A percentile compares a stretch with the other conserved stretches of the same genome.
phyloP scores from a whole-genome alignment of 768 basidiomycete species.

The Russula virescens region DNA sequence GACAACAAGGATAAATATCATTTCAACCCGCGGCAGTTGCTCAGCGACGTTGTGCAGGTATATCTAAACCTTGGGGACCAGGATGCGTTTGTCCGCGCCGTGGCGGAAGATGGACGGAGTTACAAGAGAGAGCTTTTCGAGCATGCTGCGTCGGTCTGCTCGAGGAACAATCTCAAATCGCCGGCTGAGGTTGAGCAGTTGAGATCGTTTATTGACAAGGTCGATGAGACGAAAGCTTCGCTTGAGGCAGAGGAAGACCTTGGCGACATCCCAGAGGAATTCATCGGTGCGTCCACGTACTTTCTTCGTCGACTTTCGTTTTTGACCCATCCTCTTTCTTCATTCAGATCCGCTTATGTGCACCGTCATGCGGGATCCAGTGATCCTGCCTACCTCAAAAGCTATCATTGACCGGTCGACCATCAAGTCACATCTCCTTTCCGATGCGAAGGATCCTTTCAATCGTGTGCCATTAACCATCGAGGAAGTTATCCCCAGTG shows the following conservation, averaged over 20 bases:
- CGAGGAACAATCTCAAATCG: slow-evolving; percentile 61
- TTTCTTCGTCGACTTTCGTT: slow-evolving; percentile 10
- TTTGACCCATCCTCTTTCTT: slow-evolving; percentile 16
- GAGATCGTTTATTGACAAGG: slow-evolving; percentile 63
- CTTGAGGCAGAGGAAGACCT: slow-evolving; percentile 88
- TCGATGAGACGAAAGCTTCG: slow-evolving; percentile 74
- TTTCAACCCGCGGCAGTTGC: slow-evolving; percentile 77
- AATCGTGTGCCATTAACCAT: slow-evolving; percentile 79
- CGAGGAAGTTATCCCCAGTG: slow-evolving; percentile 74
- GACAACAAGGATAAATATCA: slow-evolving; percentile 81
- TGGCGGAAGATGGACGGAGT: slow-evolving; percentile 92
- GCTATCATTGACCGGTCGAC: slow-evolving; percentile 80
- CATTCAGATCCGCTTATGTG: slow-evolving; percentile 79
- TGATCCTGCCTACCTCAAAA: slow-evolving; percentile 78
- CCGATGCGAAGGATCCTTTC: slow-evolving; percentile 92
- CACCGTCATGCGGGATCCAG: slow-evolving; percentile 93
- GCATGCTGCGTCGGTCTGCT: slow-evolving; percentile 60
- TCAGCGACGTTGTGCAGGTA: slow-evolving; percentile 84
- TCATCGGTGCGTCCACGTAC: slow-evolving; percentile 56
- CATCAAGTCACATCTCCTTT: slow-evolving; percentile 91
- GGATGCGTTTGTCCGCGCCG: slow-evolving; percentile 72
- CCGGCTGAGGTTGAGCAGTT: slow-evolving; percentile 70
- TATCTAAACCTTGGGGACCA: slow-evolving; percentile 84
- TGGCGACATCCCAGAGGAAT: slow-evolving; percentile 93
- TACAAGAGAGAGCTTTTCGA: slow-evolving; percentile 84